Evolutionary conservation across 2,329 filamentous ascomycete genomes (phyloP), one percentile per base, ranked within the genome.

Genomic region (Tetracladium maxilliforme): DNA sequence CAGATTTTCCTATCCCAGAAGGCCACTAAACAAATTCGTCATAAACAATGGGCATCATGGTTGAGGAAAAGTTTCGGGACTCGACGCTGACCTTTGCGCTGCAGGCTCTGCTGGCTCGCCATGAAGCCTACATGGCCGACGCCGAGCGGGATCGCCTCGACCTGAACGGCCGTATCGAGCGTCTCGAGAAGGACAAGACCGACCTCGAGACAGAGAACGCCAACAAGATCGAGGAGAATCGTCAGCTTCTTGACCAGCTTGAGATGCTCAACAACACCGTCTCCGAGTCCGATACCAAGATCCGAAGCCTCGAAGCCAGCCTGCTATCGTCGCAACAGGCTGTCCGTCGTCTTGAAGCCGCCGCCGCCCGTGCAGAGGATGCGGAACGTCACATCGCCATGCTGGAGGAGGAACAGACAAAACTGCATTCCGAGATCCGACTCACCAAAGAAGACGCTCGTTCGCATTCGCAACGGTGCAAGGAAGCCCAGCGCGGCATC

Each of bases 41-140:
- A 15, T 29, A 29, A 27, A 32, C 27, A 28, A 32, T 31, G 22
- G 31, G 22, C 25, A 23, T 24, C 29, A 21, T 25, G 9, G 24
- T 28, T 43, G 31, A 33, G 30, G 33, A 28, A 35, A 32, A 26
- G 26, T 20, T 22, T 26, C 33, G 30, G 15, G 21, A 25, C 27
- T 23, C n/a, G n/a, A n/a, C 64, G 56, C 78, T 92, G 54, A 92
- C 72, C 26, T 79, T 70, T 52, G 58, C 66, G 27, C 52, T 77
- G 30, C 73, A 95, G 90, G 84, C 84, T 31, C 64, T 98, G 29
- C 70, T 98, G 21, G 72, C 78, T 35, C 78, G 87, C 41, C 86
- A 98, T 66, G 86, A 95, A 59, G 73, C 80, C 31, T 94, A 92
- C 52, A 87, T 94, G 64, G 76, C 76, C 38, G 83, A 93, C 49